Evolutionary conservation across 805 yeast species (phyloP), one percentile per base, ranked within the genome.

Genomic region (Candida michaelii): DNA sequence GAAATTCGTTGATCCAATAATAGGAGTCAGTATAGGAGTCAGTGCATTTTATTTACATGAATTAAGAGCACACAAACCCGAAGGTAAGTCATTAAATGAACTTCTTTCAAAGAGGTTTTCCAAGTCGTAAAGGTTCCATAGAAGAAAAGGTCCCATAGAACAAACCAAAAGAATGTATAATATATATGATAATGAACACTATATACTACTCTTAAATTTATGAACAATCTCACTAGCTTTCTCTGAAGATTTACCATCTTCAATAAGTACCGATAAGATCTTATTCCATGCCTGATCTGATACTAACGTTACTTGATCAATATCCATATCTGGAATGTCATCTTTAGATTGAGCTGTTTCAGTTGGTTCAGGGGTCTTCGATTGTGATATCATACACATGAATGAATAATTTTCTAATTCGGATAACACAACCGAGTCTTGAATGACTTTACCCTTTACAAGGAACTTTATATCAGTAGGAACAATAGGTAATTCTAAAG

Each of bases 21-120:
- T 83, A 48, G 90, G 85, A 2, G 53, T 84, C 2, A 56, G 70
- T 0, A 72, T 84, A 1, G 95, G 95, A 1, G 71, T 75, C 0
- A 62, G 76, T 6, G 79, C 89, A 4, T 85, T 80, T 58, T 82
- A 76, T 49, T 63, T 80, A 8, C 80, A 82, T 49, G 95, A 85
- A 56, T 62, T 56, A 45, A 69, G 85, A 50, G 71, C 71, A 1
- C 78, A 76, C 2, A 69, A 86, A 50, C 71, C 72, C 25, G 73
- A 71, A 39, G 89, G 87, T 10, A 88, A 82, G 47, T 61, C 74
- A 2, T 60, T 85, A 53, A 72, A 75, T 47, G 33, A 33, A 15
- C 36, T 40, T 34, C 8, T 23, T 16, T 30, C 30, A 4, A 36
- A 36, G 24, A 36, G 16, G 24, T 24, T 21, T 13, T 13, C 25